Conservation (phyloP, 805 yeast genomes). For the Lachancea kluyveri region DNA sequence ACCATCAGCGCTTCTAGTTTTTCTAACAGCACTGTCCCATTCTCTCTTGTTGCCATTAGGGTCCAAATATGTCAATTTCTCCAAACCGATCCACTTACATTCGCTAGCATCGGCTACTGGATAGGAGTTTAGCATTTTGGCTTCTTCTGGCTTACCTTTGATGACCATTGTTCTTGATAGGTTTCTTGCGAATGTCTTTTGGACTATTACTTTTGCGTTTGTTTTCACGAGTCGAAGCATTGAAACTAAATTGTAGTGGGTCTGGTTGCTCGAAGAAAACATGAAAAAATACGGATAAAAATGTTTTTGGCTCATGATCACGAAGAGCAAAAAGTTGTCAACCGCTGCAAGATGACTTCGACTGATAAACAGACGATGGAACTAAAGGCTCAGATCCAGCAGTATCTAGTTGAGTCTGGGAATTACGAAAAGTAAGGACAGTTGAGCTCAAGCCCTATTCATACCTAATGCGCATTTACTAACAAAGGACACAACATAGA, state of each 20-base stretch:
- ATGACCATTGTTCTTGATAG: constrained; percentile 14
- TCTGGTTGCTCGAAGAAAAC: too few relatives aligned
- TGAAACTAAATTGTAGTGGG: too few relatives aligned
- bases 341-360: constrained; percentile 5
- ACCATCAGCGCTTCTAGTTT: constrained; percentile 53
- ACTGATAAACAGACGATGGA: constrained; percentile 10
- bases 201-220: not conserved
- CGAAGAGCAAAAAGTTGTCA: too few relatives aligned
- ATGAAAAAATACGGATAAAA: too few relatives aligned
- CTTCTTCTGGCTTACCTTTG: constrained; percentile 33
- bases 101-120: constrained; percentile 34
- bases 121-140: constrained; percentile 28
- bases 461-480: too few relatives aligned
- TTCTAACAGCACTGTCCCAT: constrained; percentile 89
- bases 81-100: constrained; percentile 63
- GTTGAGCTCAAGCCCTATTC: too few relatives aligned
- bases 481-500: constrained; percentile 18
- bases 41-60: constrained; percentile 64
- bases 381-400: constrained; percentile 58
- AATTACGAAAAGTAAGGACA: constrained; percentile 58
- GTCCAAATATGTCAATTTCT: constrained; percentile 63
- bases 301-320: too few relatives aligned
- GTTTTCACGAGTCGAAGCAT: too few relatives aligned
- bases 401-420: constrained; percentile 67
- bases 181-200: constrained; percentile 2